Conservation (phyloP, 2,329 filamentous ascomycete species). For the Pseudopyrenochaeta lycopersici region DNA sequence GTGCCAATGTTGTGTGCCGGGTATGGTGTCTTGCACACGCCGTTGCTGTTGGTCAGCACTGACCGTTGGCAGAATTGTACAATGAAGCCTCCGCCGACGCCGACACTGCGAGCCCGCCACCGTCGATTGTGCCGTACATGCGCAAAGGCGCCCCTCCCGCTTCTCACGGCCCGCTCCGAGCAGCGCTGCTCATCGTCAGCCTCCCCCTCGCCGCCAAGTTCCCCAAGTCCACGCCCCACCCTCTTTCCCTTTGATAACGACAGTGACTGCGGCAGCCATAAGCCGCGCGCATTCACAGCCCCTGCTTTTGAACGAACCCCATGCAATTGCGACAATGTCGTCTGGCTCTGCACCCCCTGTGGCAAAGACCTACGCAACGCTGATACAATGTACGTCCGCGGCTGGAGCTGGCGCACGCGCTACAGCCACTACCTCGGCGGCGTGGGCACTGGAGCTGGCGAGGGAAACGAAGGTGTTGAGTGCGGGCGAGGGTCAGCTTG, state of each 20-base stretch:
- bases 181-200: constrained; percentile 28
- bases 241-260: too few species aligned
- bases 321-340: constrained; percentile 68
- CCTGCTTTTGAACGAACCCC: constrained; percentile 62
- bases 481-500: constrained; percentile 83
- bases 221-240: constrained; percentile 28
- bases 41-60: constrained; percentile 10
- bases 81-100: constrained; percentile 78
- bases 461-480: constrained; percentile 86
- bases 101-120: constrained; percentile 75
- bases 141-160: constrained; percentile 72
- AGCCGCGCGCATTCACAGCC: constrained; percentile 50
- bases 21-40: constrained; percentile 60
- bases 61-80: constrained; percentile 77
- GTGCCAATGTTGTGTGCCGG: constrained; percentile 79
- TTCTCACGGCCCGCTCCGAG: constrained; percentile 51
- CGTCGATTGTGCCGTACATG: constrained; percentile 83
- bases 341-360: constrained; percentile 89
- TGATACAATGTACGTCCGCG: constrained; percentile 68
- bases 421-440: constrained; percentile 82
- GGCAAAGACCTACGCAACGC: constrained; percentile 72
- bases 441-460: constrained; percentile 85
- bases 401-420: constrained; percentile 89
- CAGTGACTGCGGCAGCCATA: constrained; percentile 22
- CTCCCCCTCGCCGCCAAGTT: constrained; percentile 31